Base-by-base conservation (phyloP, 306 rosid species). In the Gastrolobium bilobum region DNA sequence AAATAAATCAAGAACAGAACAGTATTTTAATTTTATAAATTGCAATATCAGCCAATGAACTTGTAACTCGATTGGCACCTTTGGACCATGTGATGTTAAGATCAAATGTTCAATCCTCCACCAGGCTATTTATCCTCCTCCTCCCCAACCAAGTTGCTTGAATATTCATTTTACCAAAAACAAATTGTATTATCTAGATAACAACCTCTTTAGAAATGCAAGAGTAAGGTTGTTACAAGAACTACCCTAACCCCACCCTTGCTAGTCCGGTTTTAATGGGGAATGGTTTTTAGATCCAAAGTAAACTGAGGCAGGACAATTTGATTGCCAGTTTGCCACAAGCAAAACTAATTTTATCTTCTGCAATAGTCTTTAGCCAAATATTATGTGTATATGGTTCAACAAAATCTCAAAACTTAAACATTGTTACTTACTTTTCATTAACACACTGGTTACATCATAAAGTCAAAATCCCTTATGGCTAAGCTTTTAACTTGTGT, bases 271-370 rank as follows among this genome's bases (percentile, higher is more conserved):
- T 20, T 20, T 20, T 20, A 20, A 20, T 20, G 1, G 26, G 26
- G 1, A 20, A 1, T 20, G 26, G 26, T 20, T 20, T 20, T 20
- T 20, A 69, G 33, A 33, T 48, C 43, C 53, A 31, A 61, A 68
- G 2, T 26, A 10, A 65, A 40, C 33, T 52, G 20, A 15, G 2
- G 14, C 42, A 53, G 11, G 64, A 35, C 33, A 7, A 52, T 56
- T 80, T 44, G 57, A 65, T 73, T 37, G 46, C 47, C 30, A 46
- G 46, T 13, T 71, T 31, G 40, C 56, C 61, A 35, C 62, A 42
- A 20, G 26, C 15, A 33, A 20, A 81, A 54, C 40, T 33, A 50
- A 33, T 40, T 82, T 13, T 50, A 44, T 33, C 29, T 59, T 37
- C 20, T 20, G 44, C 20, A 34, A 14, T 11, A 51, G 43, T 77